Conservation (phyloP, 352 stramenopile species). For the Elongisporangium prolatum region DNA sequence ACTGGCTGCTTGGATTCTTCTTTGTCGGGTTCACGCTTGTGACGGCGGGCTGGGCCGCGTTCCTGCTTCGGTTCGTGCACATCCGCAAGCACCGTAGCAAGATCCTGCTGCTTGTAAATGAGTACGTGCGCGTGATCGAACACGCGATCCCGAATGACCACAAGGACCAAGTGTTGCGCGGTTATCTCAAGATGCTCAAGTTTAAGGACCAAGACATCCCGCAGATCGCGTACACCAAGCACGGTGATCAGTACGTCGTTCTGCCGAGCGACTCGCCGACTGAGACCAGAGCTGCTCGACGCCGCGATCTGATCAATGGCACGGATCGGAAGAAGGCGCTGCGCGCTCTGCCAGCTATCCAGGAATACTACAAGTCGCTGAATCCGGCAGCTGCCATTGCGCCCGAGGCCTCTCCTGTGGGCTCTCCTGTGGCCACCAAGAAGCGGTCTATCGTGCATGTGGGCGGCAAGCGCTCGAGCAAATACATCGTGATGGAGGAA, state of each 20-base stretch:
- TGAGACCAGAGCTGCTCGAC: not conserved
- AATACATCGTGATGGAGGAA: no score
- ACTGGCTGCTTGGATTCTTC: constrained; percentile 6
- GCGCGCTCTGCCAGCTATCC: constrained; percentile 11
- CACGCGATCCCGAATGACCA: constrained; percentile 10
- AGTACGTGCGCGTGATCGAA: constrained; percentile 16
- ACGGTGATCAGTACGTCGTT: constrained; percentile 13
- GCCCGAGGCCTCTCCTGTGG: no score
- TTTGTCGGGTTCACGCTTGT: constrained; percentile 12
- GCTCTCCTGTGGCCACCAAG: no score
- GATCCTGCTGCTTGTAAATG: constrained; percentile 12
- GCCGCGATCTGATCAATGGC: constrained; percentile 7
- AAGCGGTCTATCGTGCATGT: no score
- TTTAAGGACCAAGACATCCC: constrained; percentile 8
- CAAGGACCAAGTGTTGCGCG: constrained; percentile 9
- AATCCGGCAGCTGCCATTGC: not conserved
- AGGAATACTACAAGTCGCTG: constrained; percentile 14
- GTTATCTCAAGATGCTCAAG: constrained; percentile 5
- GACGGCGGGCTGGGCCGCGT: constrained; percentile 12
- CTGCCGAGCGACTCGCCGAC: constrained; percentile 14
- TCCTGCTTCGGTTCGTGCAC: constrained; percentile 9
- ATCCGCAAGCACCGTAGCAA: constrained; percentile 1
- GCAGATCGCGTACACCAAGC: constrained; percentile 8
- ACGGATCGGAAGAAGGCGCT: constrained; percentile 15
- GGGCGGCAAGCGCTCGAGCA: no score